Evolutionary conservation across 108 stramenopile species (phyloP).

Genomic region (Pseudonitzschia multistriata): DNA sequence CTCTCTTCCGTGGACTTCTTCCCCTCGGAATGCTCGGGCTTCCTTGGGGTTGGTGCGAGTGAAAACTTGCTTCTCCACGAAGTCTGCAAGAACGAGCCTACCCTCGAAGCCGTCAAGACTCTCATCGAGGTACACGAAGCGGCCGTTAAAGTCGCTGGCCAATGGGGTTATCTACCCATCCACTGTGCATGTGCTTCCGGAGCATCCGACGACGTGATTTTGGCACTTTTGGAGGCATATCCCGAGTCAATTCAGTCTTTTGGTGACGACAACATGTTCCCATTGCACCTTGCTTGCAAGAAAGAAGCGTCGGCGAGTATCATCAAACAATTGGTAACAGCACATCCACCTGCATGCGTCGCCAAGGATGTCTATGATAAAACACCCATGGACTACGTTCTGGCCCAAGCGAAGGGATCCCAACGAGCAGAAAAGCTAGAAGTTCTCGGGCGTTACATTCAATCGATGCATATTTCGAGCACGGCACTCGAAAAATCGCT

Average conservation of each 20-base stretch:
- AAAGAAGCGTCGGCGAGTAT: slow-evolving; percentile 50
- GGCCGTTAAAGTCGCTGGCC: slow-evolving; percentile 46
- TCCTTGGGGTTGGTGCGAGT: slow-evolving; percentile 15
- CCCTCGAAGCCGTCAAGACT: slow-evolving; percentile 46
- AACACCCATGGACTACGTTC: slow-evolving; percentile 15
- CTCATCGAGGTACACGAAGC: slow-evolving; percentile 41
- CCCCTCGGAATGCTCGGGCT: slow-evolving; percentile 7
- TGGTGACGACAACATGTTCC: slow-evolving; percentile 45
- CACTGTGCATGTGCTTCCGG: slow-evolving; percentile 72
- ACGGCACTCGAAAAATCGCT: slow-evolving; percentile 1
- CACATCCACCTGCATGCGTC: slow-evolving; percentile 35
- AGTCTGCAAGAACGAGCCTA: slow-evolving; percentile 56
- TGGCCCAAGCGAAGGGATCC: background rate
- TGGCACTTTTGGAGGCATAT: slow-evolving; percentile 42
- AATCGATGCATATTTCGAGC: background rate
- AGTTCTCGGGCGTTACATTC: background rate
- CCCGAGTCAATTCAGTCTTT: slow-evolving; percentile 44
- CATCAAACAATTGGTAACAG: slow-evolving; percentile 33
- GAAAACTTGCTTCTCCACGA: slow-evolving; percentile 54
- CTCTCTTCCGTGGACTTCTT: slow-evolving; percentile 15
- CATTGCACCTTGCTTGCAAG: slow-evolving; percentile 61
- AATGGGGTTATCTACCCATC: slow-evolving; percentile 57
- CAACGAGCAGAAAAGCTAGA: background rate
- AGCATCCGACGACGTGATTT: slow-evolving; percentile 50
- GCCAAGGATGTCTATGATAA: slow-evolving; percentile 30